A percentile compares a stretch with the other conserved stretches of the same genome.
These are phyloP conservation scores for Pichia insulana DNA, from an alignment of 805 yeast genomes.

Conservation along the genomic window DNA sequence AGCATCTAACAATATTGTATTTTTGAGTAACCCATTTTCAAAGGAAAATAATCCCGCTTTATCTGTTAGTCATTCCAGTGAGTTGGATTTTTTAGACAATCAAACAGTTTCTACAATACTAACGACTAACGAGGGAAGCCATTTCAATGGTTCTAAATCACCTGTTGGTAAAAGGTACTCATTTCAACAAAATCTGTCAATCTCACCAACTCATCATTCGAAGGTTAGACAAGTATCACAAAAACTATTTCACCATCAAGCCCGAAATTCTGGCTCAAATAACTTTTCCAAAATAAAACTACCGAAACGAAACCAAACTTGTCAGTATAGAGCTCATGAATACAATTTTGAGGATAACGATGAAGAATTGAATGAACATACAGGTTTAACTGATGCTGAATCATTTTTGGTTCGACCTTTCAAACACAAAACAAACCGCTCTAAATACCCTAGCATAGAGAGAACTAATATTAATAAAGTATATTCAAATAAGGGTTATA, in stretches of 20 bases:
- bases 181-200: slow-evolving; percentile 3
- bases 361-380: slow-evolving; percentile 8
- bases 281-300: slow-evolving; percentile 2
- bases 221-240: slow-evolving; percentile 26
- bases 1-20: slow-evolving; percentile 2
- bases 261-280: neutral
- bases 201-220: slow-evolving; percentile 13
- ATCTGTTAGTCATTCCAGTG: slow-evolving; percentile 8
- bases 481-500: neutral
- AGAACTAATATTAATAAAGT: neutral
- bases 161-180: slow-evolving; percentile 3
- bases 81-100: slow-evolving; percentile 16
- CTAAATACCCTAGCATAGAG: slow-evolving; percentile 3
- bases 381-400: slow-evolving; percentile 19
- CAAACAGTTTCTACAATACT: slow-evolving; percentile 12
- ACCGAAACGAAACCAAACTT: neutral
- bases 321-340: neutral
- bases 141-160: slow-evolving; percentile 3
- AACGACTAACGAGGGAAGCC: neutral
- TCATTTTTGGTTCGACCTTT: slow-evolving; percentile 17
- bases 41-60: neutral
- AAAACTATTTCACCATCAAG: slow-evolving; percentile 15
- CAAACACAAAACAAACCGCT: slow-evolving; percentile 1
- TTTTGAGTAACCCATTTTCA: neutral
- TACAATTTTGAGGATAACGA: slow-evolving; percentile 4